Evolutionary conservation across 2,329 filamentous ascomycete species (phyloP), one percentile per base, ranked within the genome.

Genomic region (Monosporascus ibericus): DNA sequence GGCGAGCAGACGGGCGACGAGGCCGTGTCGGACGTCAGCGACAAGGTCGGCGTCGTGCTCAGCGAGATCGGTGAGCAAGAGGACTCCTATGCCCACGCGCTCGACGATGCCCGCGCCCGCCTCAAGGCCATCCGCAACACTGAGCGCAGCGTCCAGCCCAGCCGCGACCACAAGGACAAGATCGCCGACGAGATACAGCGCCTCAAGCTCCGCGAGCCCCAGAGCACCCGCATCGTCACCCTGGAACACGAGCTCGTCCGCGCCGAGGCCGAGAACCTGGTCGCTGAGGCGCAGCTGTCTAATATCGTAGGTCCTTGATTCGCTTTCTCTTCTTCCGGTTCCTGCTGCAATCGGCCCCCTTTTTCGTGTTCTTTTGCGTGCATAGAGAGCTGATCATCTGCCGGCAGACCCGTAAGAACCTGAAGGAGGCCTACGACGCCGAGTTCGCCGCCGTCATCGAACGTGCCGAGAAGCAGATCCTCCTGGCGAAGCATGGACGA

Each of bases 201-300:
- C 72, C 75, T 96, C 62, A 96, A 95, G 78, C 81, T 87, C 71
- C 96, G 94, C 76, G 94, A 97, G 72, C 91, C 92, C 6, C 83
- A 88, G 67, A 95, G 87, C 65, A 79, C 88, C 30, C 88, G 84
- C 68, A 76, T 97, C 51, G 85, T 90, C 37, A 87, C 87, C 22
- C 79, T 97, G 50, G 94, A 99, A 76, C 94, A 99, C 75, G 94
- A 97, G 76, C 84, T 99, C 50, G 92, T 99, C 50, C 81, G 94
- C 60, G 92, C 92, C 24, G 94, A 99, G 77, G 94, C 94, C 3
- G 92, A 97, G 76, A 95, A 90, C 64, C 74, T 99, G 54, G 94
- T 99, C 48, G 94, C 94, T 1, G 94, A 99, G 73, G 94, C 94
- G 22, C 94, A 99, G 72, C 78, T 99, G 69, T 92, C 88, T 66